Evolutionary conservation across 148 eudicot genomes (phyloP), one percentile per base, ranked within the genome.

Genomic region (Nepenthes gracilis): DNA sequence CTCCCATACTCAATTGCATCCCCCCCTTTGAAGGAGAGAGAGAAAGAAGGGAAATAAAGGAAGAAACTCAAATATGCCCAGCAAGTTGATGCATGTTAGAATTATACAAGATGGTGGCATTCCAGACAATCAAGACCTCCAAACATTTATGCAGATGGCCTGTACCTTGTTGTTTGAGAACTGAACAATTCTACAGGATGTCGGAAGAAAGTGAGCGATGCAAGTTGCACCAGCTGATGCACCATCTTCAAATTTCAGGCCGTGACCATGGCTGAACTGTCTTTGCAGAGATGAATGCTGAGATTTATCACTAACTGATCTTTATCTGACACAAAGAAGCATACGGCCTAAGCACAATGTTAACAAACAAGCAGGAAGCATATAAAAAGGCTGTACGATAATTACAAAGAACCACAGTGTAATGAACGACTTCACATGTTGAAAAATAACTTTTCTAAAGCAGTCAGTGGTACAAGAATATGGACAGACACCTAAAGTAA

Each of bases 311-410:
- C 70, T 72, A 54, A 68, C 37, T 47, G 98, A 74, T 76, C 97
- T 88, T 73, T 87, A 96, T 77, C 97, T 85, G 60, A 92, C 85
- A 70, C 97, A 92, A 70, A 92, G 96, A 70, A 92, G 96, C 97
- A 92, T 92, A 59, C 97, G 93, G n/a, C 97, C 97, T 91, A 73
- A 45, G 49, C 36, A 59, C 5, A 35, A 61, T 40, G 66, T 64
- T 51, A 68, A 36, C 60, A 69, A 72, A 64, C 60, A 67, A 63
- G 32, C 32, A 55, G 36, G 14, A 33, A 32, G 58, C 58, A 55
- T 35, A 32, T 7, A 32, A 1, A 9, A 35, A 9, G 13, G 36
- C 10, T 8, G 14, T 32, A 33, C 11, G 0, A 55, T 32, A 13
- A 36, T 1, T 8, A 32, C 6, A 33, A 55, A 33, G 2, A 32